Percentiles rank a stretch among this genome's conserved stretches.
Conservation (phyloP, 768 basidiomycete genomes). For the Boletus sp. region DNA sequence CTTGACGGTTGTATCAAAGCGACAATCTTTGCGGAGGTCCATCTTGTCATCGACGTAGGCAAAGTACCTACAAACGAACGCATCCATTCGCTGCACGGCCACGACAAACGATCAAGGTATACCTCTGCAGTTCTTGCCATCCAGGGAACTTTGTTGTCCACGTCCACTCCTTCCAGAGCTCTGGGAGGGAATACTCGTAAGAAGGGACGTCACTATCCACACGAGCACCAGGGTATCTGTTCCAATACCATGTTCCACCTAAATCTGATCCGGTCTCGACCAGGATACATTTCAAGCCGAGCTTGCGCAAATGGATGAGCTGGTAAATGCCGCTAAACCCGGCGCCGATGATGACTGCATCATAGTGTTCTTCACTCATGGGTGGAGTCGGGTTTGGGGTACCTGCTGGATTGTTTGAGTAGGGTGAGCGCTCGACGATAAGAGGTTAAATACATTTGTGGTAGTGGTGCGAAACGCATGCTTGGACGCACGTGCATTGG, state of each 20-base stretch:
- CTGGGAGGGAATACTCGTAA: constrained; percentile 8
- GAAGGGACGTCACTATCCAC: constrained; percentile 7
- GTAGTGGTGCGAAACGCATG: neutral
- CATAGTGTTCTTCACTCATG: constrained; percentile 7
- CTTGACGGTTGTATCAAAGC: constrained; percentile 11
- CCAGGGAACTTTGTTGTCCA: constrained; percentile 11
- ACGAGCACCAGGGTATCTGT: constrained; percentile 12
- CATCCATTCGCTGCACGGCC: neutral
- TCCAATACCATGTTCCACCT: constrained; percentile 13
- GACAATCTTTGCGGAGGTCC: constrained; percentile 9
- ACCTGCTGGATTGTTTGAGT: neutral
- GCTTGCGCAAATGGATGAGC: constrained; percentile 8
- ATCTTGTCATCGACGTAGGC: constrained; percentile 9
- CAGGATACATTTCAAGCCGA: constrained; percentile 5
- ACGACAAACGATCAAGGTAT: neutral
- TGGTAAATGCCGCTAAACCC: constrained; percentile 10
- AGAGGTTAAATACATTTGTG: neutral
- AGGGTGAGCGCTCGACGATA: no score
- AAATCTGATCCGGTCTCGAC: constrained; percentile 7
- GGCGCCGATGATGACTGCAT: constrained; percentile 8
- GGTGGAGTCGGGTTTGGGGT: neutral
- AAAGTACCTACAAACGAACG: constrained; percentile 1
- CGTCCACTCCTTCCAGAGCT: constrained; percentile 14
- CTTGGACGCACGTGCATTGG: neutral
- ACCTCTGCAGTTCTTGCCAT: constrained; percentile 7